Percentiles rank a stretch among this genome's conserved stretches.
These are phyloP conservation scores for Kurtzmaniella natalensis DNA, from an alignment of 1,139 yeast species.

Conservation along the genomic window DNA sequence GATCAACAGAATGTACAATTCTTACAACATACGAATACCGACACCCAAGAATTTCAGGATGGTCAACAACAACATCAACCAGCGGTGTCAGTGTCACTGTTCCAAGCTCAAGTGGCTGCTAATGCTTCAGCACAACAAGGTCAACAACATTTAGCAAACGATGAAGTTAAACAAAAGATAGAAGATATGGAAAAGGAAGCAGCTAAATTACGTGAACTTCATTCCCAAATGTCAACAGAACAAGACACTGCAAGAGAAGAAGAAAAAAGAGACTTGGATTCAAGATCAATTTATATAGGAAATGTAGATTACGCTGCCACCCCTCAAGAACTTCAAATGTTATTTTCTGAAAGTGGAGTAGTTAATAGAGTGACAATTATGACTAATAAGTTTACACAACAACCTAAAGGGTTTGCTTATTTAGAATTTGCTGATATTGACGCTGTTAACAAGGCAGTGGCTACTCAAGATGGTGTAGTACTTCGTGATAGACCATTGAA, in stretches of 20 bases:
- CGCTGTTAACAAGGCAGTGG: slow-evolving; percentile 61
- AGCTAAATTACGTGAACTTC: slow-evolving; percentile 22
- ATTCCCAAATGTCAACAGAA: slow-evolving; percentile 17
- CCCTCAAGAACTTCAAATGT: slow-evolving; percentile 78
- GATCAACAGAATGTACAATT: background rate
- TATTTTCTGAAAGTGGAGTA: slow-evolving; percentile 69
- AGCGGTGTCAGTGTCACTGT: background rate
- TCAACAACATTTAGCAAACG: background rate
- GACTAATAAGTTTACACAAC: slow-evolving; percentile 67
- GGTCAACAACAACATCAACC: background rate
- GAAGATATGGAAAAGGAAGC: slow-evolving; percentile 29
- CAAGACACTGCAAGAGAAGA: slow-evolving; percentile 19
- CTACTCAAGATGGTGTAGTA: slow-evolving; percentile 55
- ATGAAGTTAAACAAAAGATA: slow-evolving; percentile 11
- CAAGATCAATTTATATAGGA: slow-evolving; percentile 81
- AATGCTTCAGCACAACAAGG: background rate
- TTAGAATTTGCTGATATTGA: slow-evolving; percentile 68
- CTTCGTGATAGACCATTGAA: slow-evolving; percentile 68
- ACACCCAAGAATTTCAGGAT: background rate
- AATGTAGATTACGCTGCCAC: slow-evolving; percentile 79
- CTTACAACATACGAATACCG: background rate
- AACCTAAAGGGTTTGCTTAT: slow-evolving; percentile 84
- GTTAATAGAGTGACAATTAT: slow-evolving; percentile 83
- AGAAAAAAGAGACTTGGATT: slow-evolving; percentile 50
- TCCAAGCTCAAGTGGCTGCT: slow-evolving; percentile 2